These are phyloP conservation scores for Pseudogymnoascus sp. DNA, from an alignment of 2,329 filamentous ascomycete species.

Conservation along the genomic window DNA sequence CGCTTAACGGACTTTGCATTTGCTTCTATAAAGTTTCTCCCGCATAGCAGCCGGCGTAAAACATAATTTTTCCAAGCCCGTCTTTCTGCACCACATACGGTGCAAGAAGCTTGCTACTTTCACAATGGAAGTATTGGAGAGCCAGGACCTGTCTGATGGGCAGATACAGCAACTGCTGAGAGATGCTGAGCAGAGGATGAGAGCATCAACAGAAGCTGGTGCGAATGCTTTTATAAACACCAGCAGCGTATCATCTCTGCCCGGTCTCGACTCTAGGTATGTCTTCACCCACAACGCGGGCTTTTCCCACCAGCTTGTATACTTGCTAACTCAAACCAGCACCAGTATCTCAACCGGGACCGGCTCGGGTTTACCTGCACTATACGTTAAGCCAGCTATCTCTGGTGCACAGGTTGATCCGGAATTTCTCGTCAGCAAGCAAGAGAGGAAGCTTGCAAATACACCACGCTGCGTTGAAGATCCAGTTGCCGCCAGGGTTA, in stretches of 20 bases:
- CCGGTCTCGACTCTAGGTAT: slow-evolving; percentile 10
- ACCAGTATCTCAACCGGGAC: slow-evolving; percentile 8
- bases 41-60: background rate
- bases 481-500: slow-evolving; percentile 39
- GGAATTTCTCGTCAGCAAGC: slow-evolving; percentile 40
- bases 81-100: slow-evolving; percentile 7
- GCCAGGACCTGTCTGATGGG: slow-evolving; percentile 50
- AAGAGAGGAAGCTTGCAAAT: slow-evolving; percentile 40
- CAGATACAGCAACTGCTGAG: slow-evolving; percentile 56
- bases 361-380: slow-evolving; percentile 31
- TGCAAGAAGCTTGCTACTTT: background rate
- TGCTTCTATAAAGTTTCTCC: slow-evolving; percentile 9
- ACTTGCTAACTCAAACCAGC: background rate
- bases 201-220: slow-evolving; percentile 31
- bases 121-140: slow-evolving; percentile 11
- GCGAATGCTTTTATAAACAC: slow-evolving; percentile 14
- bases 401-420: slow-evolving; percentile 47
- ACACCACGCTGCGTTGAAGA: slow-evolving; percentile 47
- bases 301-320: background rate
- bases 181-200: slow-evolving; percentile 54
- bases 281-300: background rate
- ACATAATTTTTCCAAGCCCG: slow-evolving; percentile 4
- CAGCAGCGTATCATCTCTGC: slow-evolving; percentile 16
- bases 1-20: slow-evolving; percentile 2
- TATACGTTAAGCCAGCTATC: slow-evolving; percentile 46